Percentiles rank a stretch among this genome's conserved stretches.
phyloP scores from a whole-genome alignment of 2,329 filamentous ascomycete species.

The Ophiostoma sp. region DNA sequence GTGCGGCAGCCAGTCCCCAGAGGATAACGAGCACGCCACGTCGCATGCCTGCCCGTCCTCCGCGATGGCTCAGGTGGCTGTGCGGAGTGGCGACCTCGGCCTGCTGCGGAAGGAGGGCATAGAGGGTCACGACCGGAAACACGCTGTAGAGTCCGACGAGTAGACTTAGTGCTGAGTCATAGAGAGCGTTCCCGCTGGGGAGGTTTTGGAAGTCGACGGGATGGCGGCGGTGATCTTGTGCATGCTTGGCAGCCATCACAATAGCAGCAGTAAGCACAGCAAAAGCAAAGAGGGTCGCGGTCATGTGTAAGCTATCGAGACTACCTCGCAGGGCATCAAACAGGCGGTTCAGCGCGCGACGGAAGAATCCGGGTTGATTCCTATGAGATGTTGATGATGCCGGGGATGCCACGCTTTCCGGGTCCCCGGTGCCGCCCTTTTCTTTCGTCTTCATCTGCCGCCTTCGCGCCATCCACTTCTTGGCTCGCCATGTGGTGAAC shows the following conservation, averaged over 20 bases:
- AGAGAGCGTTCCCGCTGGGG: not conserved
- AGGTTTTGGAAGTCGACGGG: not conserved
- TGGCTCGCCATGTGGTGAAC: not conserved
- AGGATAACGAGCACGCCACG: not conserved
- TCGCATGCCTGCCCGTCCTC: not conserved
- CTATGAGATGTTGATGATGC: not conserved
- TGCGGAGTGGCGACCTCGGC: not conserved
- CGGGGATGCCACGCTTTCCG: not conserved
- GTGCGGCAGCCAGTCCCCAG: not conserved
- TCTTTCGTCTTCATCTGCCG: not conserved
- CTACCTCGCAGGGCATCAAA: not conserved
- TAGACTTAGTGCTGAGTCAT: not conserved
- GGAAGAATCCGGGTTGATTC: not conserved
- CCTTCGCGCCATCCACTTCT: not conserved
- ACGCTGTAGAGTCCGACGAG: not conserved
- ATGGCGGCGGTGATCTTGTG: not conserved
- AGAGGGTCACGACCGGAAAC: not conserved
- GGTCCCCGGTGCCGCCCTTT: not conserved
- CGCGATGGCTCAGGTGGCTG: not conserved
- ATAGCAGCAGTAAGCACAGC: not conserved
- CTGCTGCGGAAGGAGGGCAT: not conserved
- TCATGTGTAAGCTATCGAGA: conserved; percentile 6
- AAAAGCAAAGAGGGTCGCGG: not conserved
- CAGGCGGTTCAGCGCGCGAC: not conserved
- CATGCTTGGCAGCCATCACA: not conserved